phyloP scores from a whole-genome alignment of 805 yeast species.

The Suhomyces pyralidae region DNA sequence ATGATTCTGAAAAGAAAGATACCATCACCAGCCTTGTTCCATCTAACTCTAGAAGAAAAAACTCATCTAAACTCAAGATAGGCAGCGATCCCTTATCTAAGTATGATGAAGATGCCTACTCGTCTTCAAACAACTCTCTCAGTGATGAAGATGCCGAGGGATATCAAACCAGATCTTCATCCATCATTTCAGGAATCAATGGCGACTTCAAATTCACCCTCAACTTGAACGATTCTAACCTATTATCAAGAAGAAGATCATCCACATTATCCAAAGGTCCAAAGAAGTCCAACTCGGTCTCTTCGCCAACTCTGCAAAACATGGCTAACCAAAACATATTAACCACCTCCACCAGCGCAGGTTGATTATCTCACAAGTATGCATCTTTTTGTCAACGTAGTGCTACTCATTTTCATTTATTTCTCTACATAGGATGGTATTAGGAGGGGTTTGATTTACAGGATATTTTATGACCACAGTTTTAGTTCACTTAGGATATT shows the following conservation, averaged over 20 bases:
- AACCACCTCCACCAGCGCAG: slow-evolving; percentile 1
- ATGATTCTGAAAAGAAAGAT: slow-evolving; percentile 11
- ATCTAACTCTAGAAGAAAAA: slow-evolving; percentile 3
- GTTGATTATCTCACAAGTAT: not conserved
- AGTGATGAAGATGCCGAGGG: slow-evolving; percentile 15
- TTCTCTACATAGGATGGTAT: not conserved
- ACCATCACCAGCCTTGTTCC: slow-evolving; percentile 10
- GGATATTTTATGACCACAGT: not conserved
- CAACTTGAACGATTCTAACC: slow-evolving; percentile 60
- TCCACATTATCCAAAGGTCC: slow-evolving; percentile 17
- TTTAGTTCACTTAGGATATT: not conserved
- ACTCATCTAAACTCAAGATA: slow-evolving; percentile 3
- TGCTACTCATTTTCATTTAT: not conserved
- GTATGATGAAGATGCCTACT: slow-evolving; percentile 9
- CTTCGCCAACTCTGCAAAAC: not conserved
- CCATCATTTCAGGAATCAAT: slow-evolving; percentile 36
- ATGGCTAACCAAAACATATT: not conserved
- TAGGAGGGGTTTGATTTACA: not conserved
- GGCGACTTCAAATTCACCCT: slow-evolving; percentile 53
- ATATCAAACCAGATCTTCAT: slow-evolving; percentile 37
- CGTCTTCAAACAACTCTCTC: slow-evolving; percentile 10
- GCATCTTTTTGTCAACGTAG: not conserved
- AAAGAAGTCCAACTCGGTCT: slow-evolving; percentile 6
- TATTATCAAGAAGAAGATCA: slow-evolving; percentile 54
- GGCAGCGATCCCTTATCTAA: not conserved